Evolutionary conservation across 345 rosid species (phyloP), one percentile per base, ranked within the genome.

Genomic region (Hibiscus syriacus): DNA sequence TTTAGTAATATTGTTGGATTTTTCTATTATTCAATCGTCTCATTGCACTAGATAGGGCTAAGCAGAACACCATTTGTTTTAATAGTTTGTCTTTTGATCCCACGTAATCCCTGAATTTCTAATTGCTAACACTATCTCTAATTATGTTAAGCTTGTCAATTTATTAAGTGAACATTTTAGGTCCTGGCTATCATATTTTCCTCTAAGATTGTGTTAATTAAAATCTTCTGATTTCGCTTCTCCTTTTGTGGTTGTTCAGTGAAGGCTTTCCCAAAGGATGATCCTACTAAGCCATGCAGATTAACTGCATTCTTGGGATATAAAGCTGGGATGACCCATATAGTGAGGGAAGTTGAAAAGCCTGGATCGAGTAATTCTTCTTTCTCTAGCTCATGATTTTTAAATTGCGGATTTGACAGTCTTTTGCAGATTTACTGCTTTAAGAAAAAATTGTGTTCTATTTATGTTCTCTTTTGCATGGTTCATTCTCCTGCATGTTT

Each of bases 301-400:
- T 76, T 90, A 32, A 85, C 96, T 9, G 87, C 97, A 9, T 92
- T 92, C 66, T 26, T 92, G 78, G 97, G 96, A 14, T 88, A 90
- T 66, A 92, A 92, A 77, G 96, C 97, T 72, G 96, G 98, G 26
- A 90, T 92, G 94, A 92, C 96, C 22, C 98, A 92, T 65, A 86
- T 92, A 75, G 96, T 92, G 14, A 83, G 97, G 68, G 97, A 90
- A 5, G 98, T 92, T 0, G 98, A 90, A 20, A 92, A 90, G 34
- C 98, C 96, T 46, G 98, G 98, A 70, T 92, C 98, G 66, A 92
- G 89, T 85, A 39, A 32, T 89, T 67, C 36, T 43, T 68, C 7
- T 43, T 43, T 68, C 7, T 25, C 2, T 20, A 23, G 1, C 14
- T 29, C 11, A 0, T 25, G 23, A 2, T 50, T 50, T 19, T 19